Percentiles rank a stretch among this genome's conserved stretches.
phyloP scores from a whole-genome alignment of 306 rosid species.

The Begonia loranthoides region DNA sequence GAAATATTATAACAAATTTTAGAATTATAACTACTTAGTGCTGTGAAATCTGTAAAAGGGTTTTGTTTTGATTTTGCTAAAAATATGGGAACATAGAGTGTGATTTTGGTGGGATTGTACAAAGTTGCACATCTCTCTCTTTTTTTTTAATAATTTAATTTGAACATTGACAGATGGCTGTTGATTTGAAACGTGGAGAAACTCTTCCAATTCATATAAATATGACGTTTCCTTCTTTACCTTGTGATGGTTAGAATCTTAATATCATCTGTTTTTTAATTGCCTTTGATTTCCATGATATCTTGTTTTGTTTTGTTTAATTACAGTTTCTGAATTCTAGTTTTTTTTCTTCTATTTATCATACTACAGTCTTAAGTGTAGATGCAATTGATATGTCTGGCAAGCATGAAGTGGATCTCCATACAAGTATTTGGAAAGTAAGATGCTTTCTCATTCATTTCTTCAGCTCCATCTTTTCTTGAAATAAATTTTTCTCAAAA shows the following conservation, averaged over 20 bases:
- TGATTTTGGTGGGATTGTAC: too few relatives aligned
- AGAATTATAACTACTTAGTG: too few relatives aligned
- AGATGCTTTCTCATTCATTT: constrained; percentile 5
- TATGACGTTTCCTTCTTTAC: constrained; percentile 85
- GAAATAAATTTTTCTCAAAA: too few relatives aligned
- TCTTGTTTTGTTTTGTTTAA: neutral
- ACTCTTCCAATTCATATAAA: constrained; percentile 95
- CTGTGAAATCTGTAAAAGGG: too few relatives aligned
- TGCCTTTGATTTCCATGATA: neutral
- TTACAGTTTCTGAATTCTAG: constrained; percentile 6
- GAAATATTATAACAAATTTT: too few relatives aligned
- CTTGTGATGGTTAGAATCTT: constrained; percentile 72
- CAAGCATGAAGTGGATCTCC: constrained; percentile 97
- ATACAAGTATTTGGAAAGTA: constrained; percentile 95
- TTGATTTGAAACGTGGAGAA: constrained; percentile 90
- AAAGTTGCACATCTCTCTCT: too few relatives aligned
- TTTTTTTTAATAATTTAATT: too few relatives aligned
- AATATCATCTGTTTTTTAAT: constrained; percentile 10
- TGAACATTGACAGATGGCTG: constrained; percentile 61
- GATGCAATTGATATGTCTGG: constrained; percentile 99
- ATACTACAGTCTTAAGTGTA: constrained; percentile 69
- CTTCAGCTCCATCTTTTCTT: too few relatives aligned
- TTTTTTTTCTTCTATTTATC: constrained; percentile 6
- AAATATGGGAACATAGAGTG: too few relatives aligned
- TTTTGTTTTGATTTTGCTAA: too few relatives aligned